These are phyloP conservation scores for Phyllosticta citrichinensis DNA, from an alignment of 2,329 filamentous ascomycete species.

Conservation along the genomic window DNA sequence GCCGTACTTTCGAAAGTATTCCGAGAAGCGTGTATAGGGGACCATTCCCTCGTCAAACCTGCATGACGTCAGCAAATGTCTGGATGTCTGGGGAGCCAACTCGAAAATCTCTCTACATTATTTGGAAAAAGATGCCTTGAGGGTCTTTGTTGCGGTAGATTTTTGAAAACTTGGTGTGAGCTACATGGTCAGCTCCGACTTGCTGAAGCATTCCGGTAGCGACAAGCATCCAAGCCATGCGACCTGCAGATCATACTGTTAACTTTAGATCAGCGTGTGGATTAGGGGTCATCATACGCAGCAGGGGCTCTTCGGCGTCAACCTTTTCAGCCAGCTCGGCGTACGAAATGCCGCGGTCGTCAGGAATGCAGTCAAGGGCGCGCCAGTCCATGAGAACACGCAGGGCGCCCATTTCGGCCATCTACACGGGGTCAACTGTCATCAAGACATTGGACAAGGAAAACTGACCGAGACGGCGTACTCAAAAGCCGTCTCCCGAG, in stretches of 20 bases:
- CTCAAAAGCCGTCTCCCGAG: constrained; percentile 3
- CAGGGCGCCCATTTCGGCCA: constrained; percentile 5
- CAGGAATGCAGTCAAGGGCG: constrained; percentile 5
- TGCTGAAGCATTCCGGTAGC: constrained; percentile 1
- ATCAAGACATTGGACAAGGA: neutral
- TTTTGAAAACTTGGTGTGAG: constrained; percentile 6
- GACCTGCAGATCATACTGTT: neutral
- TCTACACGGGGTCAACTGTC: neutral
- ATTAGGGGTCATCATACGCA: neutral
- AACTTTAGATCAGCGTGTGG: neutral
- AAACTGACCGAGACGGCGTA: neutral
- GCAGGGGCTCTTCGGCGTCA: constrained; percentile 4
- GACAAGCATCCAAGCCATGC: constrained; percentile 6
- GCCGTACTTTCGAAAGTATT: constrained; percentile 6
- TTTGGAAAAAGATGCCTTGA: constrained; percentile 6
- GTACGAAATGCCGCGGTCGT: neutral
- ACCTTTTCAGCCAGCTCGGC: neutral
- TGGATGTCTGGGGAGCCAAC: no score
- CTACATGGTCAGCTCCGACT: neutral
- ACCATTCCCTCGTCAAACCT: constrained; percentile 3
- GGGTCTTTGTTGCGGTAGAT: neutral
- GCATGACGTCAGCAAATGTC: neutral
- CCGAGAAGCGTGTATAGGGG: neutral
- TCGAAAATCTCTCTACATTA: neutral
- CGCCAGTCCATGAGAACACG: constrained; percentile 6